Conservation (phyloP, 345 rosid species). For the Bruguiera gymnorhiza region DNA sequence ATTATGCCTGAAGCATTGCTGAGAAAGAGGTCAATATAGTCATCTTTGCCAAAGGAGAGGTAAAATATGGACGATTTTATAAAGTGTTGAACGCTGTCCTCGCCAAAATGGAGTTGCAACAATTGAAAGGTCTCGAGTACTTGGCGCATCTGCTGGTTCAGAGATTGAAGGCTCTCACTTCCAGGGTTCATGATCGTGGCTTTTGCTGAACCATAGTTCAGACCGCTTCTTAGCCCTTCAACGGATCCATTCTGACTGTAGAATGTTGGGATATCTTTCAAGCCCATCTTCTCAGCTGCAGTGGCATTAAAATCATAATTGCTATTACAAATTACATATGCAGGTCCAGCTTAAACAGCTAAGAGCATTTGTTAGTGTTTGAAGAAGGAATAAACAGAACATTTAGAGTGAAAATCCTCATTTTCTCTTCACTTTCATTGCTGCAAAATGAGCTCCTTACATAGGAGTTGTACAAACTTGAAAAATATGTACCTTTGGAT, state of each 20-base stretch:
- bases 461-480: no score
- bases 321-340: not conserved
- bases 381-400: no score
- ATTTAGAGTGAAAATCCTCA: no score
- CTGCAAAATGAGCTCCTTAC: no score
- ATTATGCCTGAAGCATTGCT: slow-evolving; percentile 38
- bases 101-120: slow-evolving; percentile 43
- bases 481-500: no score
- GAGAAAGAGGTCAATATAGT: slow-evolving; percentile 52
- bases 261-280: slow-evolving; percentile 37
- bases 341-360: not conserved
- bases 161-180: slow-evolving; percentile 47
- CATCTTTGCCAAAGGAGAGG: slow-evolving; percentile 72
- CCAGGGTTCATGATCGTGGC: slow-evolving; percentile 50
- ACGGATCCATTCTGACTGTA: slow-evolving; percentile 51
- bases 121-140: slow-evolving; percentile 56
- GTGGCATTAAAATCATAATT: not conserved
- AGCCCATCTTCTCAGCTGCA: slow-evolving; percentile 55
- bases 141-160: slow-evolving; percentile 62
- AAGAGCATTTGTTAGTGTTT: not conserved
- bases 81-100: slow-evolving; percentile 24
- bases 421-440: no score
- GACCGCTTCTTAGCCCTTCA: slow-evolving; percentile 34
- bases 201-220: slow-evolving; percentile 56
- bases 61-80: slow-evolving; percentile 49